Evolutionary conservation across 352 stramenopile species (phyloP), one percentile per base, ranked within the genome.

Genomic region (Phytophthora constricta): DNA sequence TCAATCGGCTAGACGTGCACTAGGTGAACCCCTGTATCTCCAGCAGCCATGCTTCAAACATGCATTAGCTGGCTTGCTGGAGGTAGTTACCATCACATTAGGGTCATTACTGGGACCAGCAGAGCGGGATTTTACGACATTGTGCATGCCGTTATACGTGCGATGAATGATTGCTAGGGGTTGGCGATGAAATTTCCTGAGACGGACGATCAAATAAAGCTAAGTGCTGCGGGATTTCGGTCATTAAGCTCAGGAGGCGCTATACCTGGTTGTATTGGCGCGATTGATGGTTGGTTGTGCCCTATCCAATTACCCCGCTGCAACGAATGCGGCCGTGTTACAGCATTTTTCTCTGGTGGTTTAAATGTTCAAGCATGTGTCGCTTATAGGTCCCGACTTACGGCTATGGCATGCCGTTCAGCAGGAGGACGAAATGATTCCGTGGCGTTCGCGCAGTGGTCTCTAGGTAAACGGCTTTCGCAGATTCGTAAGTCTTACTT

Each of bases 1-100:
- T 1, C 58, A 66, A 23, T 54, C 48, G 1, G 41, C 49, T 10
- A 27, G 58, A 20, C 25, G 58, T 5, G 34, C 49, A 1, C 48
- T 48, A 16, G 39, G 58, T 16, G 20, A 58, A 4, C 27, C 16
- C 48, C 58, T 5, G 26, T 65, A 1, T 65, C 58, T 2, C 58
- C 58, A 4, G 48, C 47, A 13, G 47, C n/a, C 1, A 65, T 65
- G 48, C 48, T 65, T 7, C 48, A 59, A 33, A n/a, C 49, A 8
- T 59, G 48, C 27, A 47, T 58, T 19, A 34, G 20, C 0, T 66
- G 58, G n/a, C 20, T 59, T 1, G 48, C 49, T 5, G 58, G 58
- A n/a, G 58, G 58, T 4, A 53, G 58, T 17, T 66, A 65, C n/a
- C 48, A 65, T 20, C 47, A 65, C 19, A 58, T 65, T 27, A 11